Base-by-base conservation (phyloP, 345 rosid species). In the Sapria himalayana region DNA sequence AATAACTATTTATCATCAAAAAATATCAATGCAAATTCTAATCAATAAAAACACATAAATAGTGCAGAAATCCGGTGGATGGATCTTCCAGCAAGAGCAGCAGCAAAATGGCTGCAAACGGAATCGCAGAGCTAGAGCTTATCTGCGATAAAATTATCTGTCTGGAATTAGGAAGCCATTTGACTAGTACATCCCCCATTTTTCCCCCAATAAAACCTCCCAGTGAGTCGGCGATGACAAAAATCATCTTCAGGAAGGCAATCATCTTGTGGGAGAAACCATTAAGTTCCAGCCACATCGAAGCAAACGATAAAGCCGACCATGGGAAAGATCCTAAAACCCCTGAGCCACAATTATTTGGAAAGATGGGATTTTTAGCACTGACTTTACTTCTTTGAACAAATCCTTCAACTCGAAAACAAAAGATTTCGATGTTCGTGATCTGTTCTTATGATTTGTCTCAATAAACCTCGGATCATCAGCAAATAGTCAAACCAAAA, bases 341-440 rank as follows among this genome's bases (percentile, higher is more conserved):
- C 94, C 85, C 62, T 75, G 94, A 43, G 96, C 85, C 46, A 81
- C 96, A 43, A 81, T 69, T 38, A 81, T 81, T 61, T 69, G 92
- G 61, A 85, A 85, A 31, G 96, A 78, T 15, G 63, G 72, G 43
- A 81, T 54, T 48, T 60, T 75, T n/a, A 66, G 34, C 4, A 78
- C 92, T 0, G 52, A 22, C 12, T 66, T 68, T 17, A 79, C 75
- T 72, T 81, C 92, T 39, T 19, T 45, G 9, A 61, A 49, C 50
- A 78, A 48, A 41, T 49, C 65, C 61, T 75, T 73, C 15, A 86
- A 64, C 56, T 78, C 89, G 14, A 73, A 55, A 33, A 56, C 35
- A 0, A 75, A 64, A 10, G 89, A 58, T 43, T 59, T 67, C n/a
- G n/a, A n/a, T n/a, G n/a, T n/a, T n/a, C n/a, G n/a, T n/a, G n/a